phyloP scores from a whole-genome alignment of 1,284 basidiomycete species.

The Mycena sp. region DNA sequence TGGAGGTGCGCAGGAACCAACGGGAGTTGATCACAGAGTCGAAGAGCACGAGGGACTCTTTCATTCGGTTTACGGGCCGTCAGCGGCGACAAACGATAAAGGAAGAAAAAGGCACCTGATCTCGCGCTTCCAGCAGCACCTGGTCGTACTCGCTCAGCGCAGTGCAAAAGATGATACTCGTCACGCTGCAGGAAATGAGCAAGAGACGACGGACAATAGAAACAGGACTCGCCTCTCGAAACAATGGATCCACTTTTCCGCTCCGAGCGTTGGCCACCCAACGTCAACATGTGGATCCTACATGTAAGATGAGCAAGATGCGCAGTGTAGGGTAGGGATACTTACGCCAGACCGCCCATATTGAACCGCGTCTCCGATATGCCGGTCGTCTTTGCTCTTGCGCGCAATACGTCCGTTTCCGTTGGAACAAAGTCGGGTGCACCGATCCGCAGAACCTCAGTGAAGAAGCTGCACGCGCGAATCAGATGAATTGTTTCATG shows the following conservation, averaged over 20 bases:
- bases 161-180: conserved; percentile 95
- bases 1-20: conserved; percentile 93
- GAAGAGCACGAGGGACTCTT: conserved; percentile 91
- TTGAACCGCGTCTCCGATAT: conserved; percentile 91
- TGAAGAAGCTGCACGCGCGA: conserved; percentile 78
- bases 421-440: conserved; percentile 85
- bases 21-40: conserved; percentile 96
- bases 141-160: conserved; percentile 96
- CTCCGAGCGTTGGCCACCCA: conserved; percentile 93
- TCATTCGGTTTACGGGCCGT: conserved; percentile 87
- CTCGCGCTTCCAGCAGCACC: conserved; percentile 81
- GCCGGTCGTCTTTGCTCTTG: conserved; percentile 91
- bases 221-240: conserved; percentile 69
- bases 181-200: conserved; percentile 60
- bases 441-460: conserved; percentile 85
- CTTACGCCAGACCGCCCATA: conserved; percentile 73
- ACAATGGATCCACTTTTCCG: conserved; percentile 96
- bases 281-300: conserved; percentile 95
- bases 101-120: conserved; percentile 73
- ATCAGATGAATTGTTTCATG: neutral
- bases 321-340: conserved; percentile 38
- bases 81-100: too few species aligned
- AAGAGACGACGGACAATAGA: neutral
- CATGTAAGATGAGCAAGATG: neutral
- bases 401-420: conserved; percentile 89